Conservation (phyloP, 768 basidiomycete species). For the Hygrocybe coccinea region DNA sequence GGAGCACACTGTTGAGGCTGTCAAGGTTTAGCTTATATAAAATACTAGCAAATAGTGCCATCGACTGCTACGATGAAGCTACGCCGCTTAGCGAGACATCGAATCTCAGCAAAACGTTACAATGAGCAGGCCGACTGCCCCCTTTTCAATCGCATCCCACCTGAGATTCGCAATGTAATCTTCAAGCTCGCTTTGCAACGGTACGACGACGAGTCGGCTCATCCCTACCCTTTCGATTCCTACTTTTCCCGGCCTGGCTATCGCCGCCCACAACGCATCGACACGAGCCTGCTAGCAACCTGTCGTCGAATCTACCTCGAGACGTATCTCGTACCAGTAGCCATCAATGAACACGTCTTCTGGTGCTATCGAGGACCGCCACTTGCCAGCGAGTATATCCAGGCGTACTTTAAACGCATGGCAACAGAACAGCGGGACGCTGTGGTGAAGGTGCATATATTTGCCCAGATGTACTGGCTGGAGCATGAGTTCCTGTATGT, state of each 20-base stretch:
- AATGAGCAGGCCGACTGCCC: constrained; percentile 13
- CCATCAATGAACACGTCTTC: constrained; percentile 19
- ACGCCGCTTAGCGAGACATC: too few species aligned
- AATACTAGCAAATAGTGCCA: too few species aligned
- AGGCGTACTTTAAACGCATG: constrained; percentile 14
- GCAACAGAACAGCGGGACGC: constrained; percentile 14
- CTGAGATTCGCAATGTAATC: constrained; percentile 21
- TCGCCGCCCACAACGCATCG: constrained; percentile 9
- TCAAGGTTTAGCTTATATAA: constrained; percentile 8
- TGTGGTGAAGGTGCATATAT: constrained; percentile 17
- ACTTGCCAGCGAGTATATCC: constrained; percentile 4
- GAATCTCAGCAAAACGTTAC: neutral
- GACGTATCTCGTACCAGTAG: constrained; percentile 17
- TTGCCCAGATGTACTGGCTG: constrained; percentile 20
- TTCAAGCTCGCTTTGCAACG: constrained; percentile 16
- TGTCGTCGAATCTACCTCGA: constrained; percentile 23
- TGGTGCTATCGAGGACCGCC: constrained; percentile 14
- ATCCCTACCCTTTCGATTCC: constrained; percentile 12
- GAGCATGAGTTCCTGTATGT: constrained; percentile 3
- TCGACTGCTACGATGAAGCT: too few species aligned
- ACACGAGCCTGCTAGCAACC: constrained; percentile 17
- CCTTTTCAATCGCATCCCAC: constrained; percentile 15
- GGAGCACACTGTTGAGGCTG: constrained; percentile 29
- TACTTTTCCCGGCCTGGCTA: constrained; percentile 22
- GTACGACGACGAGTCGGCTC: constrained; percentile 13